phyloP scores from a whole-genome alignment of 176 grass and related monocot genomes.

The Tillandsia fasciculata region DNA sequence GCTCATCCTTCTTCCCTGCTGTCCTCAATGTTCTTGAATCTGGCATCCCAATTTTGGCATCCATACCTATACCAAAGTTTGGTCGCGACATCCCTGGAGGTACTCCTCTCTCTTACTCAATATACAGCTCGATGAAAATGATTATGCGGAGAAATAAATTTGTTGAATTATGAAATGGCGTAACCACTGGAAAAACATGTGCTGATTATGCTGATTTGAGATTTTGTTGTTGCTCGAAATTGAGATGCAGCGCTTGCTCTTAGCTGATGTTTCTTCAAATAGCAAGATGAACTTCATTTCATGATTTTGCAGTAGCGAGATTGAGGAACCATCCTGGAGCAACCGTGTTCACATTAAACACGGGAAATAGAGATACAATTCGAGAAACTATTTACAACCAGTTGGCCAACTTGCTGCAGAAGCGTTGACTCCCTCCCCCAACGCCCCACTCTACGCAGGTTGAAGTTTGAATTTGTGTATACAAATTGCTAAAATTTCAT shows the following conservation, averaged over 20 bases:
- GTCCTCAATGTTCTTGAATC: slow-evolving; percentile 80
- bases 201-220: too few relatives aligned
- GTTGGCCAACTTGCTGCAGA: slow-evolving; percentile 43
- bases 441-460: neutral
- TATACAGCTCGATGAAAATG: neutral
- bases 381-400: slow-evolving; percentile 50
- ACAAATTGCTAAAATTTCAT: too few relatives aligned
- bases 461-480: too few relatives aligned
- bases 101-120: slow-evolving; percentile 18
- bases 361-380: slow-evolving; percentile 58
- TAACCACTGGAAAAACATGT: neutral
- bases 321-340: slow-evolving; percentile 96
- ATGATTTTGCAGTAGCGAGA: slow-evolving; percentile 50
- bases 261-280: neutral
- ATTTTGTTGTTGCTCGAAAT: too few relatives aligned
- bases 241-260: neutral
- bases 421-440: slow-evolving; percentile 24
- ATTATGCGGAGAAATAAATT: neutral
- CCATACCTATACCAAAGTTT: slow-evolving; percentile 61
- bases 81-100: slow-evolving; percentile 85
- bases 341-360: slow-evolving; percentile 48
- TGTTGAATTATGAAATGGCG: neutral
- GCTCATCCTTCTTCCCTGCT: slow-evolving; percentile 72
- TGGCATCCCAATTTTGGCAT: slow-evolving; percentile 57
- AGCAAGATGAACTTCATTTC: neutral